Conservation (phyloP, 805 yeast genomes). For the Candida mattraensis region DNA sequence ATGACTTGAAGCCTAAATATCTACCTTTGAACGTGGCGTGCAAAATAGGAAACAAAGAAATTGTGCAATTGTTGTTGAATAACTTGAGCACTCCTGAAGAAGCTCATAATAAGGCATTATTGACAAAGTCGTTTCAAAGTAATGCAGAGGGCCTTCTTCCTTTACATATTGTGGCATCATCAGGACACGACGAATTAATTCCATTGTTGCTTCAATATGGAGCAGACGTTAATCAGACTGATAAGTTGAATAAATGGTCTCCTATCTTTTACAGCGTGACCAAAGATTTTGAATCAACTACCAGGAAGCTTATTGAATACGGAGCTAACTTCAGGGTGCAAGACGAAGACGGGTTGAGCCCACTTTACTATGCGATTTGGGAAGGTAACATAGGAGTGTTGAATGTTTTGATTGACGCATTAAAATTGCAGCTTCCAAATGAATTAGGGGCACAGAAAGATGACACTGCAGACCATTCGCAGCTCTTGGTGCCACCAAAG, state of each 20-base stretch:
- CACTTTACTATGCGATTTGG: constrained; percentile 87
- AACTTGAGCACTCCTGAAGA: constrained; percentile 28
- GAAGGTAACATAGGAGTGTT: constrained; percentile 89
- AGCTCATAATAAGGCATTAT: constrained; percentile 28
- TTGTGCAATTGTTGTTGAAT: constrained; percentile 61
- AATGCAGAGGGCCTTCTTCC: constrained; percentile 91
- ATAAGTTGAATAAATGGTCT: constrained; percentile 90
- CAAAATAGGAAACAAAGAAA: constrained; percentile 71
- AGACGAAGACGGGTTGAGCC: constrained; percentile 80
- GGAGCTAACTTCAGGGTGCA: constrained; percentile 69
- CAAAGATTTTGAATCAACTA: constrained; percentile 75
- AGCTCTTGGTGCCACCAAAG: constrained; percentile 12
- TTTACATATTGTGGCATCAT: constrained; percentile 82
- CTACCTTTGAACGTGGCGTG: constrained; percentile 86
- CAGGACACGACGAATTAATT: constrained; percentile 72
- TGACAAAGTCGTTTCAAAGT: constrained; percentile 48
- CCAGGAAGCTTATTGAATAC: constrained; percentile 64
- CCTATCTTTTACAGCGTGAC: constrained; percentile 88
- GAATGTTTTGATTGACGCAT: constrained; percentile 54
- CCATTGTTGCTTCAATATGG: constrained; percentile 69
- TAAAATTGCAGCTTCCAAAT: constrained; percentile 5
- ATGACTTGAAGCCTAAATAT: constrained; percentile 59
- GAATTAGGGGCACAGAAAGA: not conserved
- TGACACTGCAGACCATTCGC: not conserved
- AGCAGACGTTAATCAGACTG: constrained; percentile 73